Evolutionary conservation across 2,329 filamentous ascomycete genomes (phyloP).

Genomic region (Xylaria sp.): DNA sequence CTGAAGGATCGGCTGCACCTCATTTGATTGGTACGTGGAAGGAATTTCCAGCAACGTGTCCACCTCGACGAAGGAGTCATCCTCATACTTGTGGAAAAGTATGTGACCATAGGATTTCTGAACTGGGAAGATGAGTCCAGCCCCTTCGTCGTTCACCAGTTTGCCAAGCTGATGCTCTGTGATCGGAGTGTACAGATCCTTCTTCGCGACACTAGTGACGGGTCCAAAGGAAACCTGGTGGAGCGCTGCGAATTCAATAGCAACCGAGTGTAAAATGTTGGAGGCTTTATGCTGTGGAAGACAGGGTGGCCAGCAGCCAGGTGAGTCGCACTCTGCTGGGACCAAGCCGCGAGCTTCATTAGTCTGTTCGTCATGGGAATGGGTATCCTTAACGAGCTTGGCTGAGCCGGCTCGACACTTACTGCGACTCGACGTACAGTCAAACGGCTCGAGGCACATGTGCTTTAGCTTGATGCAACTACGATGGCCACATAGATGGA

Average conservation of each 20-base stretch:
- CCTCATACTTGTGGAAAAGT: slow-evolving; percentile 16
- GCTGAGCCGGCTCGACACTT: slow-evolving; percentile 15
- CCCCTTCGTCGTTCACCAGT: slow-evolving; percentile 15
- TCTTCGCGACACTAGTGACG: slow-evolving; percentile 3
- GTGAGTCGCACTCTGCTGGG: slow-evolving; percentile 7
- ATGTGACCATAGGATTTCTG: slow-evolving; percentile 23
- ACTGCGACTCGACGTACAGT: slow-evolving; percentile 21
- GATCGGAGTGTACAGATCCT: slow-evolving; percentile 11
- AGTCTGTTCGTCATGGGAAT: background rate
- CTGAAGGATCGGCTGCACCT: slow-evolving; percentile 8
- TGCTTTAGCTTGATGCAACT: slow-evolving; percentile 31
- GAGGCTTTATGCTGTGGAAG: slow-evolving; percentile 2
- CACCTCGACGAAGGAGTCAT: slow-evolving; percentile 3
- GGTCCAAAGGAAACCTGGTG: slow-evolving; percentile 28
- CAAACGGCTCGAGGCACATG: slow-evolving; percentile 29
- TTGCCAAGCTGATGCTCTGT: slow-evolving; percentile 18
- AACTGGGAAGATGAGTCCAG: slow-evolving; percentile 23
- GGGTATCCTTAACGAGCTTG: background rate
- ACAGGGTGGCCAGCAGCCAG: slow-evolving; percentile 28
- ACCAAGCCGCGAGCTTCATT: background rate
- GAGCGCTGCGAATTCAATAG: slow-evolving; percentile 21
- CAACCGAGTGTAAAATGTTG: slow-evolving; percentile 22
- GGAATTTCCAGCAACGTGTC: slow-evolving; percentile 19
- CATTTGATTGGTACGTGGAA: slow-evolving; percentile 17
- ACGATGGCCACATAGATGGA: slow-evolving; percentile 26